Evolutionary conservation across 2,329 filamentous ascomycete species (phyloP).

Genomic region (Nemania sp.): DNA sequence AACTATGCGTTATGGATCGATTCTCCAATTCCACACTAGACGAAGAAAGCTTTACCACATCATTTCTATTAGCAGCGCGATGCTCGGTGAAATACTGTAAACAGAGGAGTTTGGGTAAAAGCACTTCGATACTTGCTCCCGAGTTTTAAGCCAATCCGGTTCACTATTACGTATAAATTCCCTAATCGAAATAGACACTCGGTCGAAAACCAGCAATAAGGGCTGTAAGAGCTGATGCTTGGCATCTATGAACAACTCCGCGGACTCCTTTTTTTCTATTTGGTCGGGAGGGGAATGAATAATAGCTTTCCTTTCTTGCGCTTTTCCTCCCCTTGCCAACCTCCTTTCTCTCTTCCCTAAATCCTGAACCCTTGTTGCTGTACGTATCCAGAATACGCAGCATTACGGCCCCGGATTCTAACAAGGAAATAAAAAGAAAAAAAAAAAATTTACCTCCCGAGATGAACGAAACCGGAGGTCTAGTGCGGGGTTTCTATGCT

Average conservation of each 20-base stretch:
- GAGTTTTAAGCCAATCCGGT: slow-evolving; percentile 25
- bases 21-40: slow-evolving; percentile 13
- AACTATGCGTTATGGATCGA: background rate
- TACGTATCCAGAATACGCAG: background rate
- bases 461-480: background rate
- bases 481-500: slow-evolving; percentile 27
- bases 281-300: background rate
- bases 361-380: background rate
- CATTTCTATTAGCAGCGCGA: slow-evolving; percentile 22
- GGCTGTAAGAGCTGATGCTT: slow-evolving; percentile 7
- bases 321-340: background rate
- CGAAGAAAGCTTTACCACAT: slow-evolving; percentile 12
- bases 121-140: background rate
- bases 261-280: slow-evolving; percentile 25
- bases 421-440: background rate
- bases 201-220: slow-evolving; percentile 26
- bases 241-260: slow-evolving; percentile 39
- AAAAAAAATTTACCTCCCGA: background rate
- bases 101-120: slow-evolving; percentile 17
- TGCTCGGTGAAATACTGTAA: slow-evolving; percentile 3
- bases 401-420: background rate
- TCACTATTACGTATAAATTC: slow-evolving; percentile 51
- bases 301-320: background rate
- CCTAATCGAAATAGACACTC: slow-evolving; percentile 40
- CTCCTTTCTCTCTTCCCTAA: background rate